Percentiles rank a stretch among this genome's conserved stretches.
These are phyloP conservation scores for Cordyceps cicadae DNA, from an alignment of 2,329 filamentous ascomycete genomes.

Conservation along the genomic window DNA sequence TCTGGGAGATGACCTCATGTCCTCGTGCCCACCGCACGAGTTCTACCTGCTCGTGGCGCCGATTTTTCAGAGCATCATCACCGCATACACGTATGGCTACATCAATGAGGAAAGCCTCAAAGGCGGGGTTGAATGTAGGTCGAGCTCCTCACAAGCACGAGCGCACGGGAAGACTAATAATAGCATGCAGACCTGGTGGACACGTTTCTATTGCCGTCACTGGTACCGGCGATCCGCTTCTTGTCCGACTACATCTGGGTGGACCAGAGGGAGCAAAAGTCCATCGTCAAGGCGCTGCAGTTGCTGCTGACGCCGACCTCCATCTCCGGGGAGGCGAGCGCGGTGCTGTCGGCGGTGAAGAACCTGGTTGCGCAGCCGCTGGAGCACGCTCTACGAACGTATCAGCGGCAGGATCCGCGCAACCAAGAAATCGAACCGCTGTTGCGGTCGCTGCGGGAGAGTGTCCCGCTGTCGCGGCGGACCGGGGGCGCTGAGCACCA, in stretches of 20 bases:
- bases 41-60: conserved; percentile 74
- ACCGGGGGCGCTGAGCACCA: conserved; percentile 54
- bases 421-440: conserved; percentile 64
- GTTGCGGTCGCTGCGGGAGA: conserved; percentile 55
- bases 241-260: conserved; percentile 63
- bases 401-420: conserved; percentile 58
- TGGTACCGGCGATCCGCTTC: conserved; percentile 66
- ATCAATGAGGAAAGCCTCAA: conserved; percentile 64
- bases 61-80: conserved; percentile 65
- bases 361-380: conserved; percentile 63
- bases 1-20: conserved; percentile 72
- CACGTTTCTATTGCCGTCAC: conserved; percentile 69
- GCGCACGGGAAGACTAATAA: conserved; percentile 13
- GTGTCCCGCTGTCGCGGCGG: conserved; percentile 49
- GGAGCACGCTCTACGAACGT: conserved; percentile 56
- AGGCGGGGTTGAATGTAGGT: conserved; percentile 66
- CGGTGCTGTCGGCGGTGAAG: conserved; percentile 63
- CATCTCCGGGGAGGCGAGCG: conserved; percentile 61
- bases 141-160: no score
- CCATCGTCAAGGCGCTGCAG: conserved; percentile 63
- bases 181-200: conserved; percentile 57
- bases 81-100: conserved; percentile 57
- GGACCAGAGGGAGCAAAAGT: conserved; percentile 56
- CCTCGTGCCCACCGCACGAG: conserved; percentile 71
- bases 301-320: conserved; percentile 63